Percentiles rank a stretch among this genome's conserved stretches.
Conservation (phyloP, 495 filamentous ascomycete genomes). For the Neurospora sp. region DNA sequence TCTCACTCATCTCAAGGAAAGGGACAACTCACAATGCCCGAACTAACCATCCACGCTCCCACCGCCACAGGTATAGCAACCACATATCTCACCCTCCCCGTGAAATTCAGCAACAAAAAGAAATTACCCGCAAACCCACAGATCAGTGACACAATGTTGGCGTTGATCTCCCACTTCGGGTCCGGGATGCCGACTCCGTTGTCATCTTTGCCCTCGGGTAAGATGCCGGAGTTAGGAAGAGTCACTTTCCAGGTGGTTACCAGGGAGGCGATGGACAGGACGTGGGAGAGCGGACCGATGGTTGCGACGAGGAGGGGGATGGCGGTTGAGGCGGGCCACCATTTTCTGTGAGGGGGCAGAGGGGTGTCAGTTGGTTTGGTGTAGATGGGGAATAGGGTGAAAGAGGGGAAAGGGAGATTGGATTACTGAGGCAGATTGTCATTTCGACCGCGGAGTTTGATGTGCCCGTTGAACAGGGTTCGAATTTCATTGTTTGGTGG, state of each 20-base stretch:
- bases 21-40: constrained; percentile 45
- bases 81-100: constrained; percentile 60
- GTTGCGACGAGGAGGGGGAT: constrained; percentile 67
- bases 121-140: constrained; percentile 61
- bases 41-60: constrained; percentile 56
- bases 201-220: constrained; percentile 36
- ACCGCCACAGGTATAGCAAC: constrained; percentile 61
- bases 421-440: constrained; percentile 26
- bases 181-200: constrained; percentile 42
- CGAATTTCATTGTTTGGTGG: constrained; percentile 3
- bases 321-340: constrained; percentile 74
- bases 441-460: constrained; percentile 25
- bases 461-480: constrained; percentile 3
- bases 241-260: constrained; percentile 52
- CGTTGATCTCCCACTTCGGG: constrained; percentile 41
- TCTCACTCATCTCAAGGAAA: neutral
- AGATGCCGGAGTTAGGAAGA: constrained; percentile 25
- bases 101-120: constrained; percentile 71
- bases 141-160: constrained; percentile 58
- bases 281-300: constrained; percentile 62
- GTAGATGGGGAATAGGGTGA: neutral
- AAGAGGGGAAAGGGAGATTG: neutral
- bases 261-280: constrained; percentile 65
- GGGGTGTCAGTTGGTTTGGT: neutral
- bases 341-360: constrained; percentile 19